phyloP scores from a whole-genome alignment of 768 basidiomycete genomes.

The Panaeolus papilionaceus region DNA sequence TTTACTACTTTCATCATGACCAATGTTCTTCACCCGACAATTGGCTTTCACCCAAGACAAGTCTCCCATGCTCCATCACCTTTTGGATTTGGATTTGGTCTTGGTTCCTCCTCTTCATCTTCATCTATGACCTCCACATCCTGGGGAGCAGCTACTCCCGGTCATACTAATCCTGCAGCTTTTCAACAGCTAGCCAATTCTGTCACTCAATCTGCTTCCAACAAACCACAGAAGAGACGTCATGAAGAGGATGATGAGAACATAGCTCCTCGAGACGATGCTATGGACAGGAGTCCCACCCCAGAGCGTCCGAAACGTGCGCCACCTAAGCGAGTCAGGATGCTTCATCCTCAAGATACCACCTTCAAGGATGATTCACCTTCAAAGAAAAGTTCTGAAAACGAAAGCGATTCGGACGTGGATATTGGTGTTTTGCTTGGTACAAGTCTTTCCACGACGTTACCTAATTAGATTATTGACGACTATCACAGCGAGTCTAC shows the following conservation, averaged over 20 bases:
- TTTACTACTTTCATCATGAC: conserved; percentile 57
- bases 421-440: conserved; percentile 84
- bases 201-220: conserved; percentile 45
- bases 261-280: conserved; percentile 55
- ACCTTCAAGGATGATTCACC: conserved; percentile 52
- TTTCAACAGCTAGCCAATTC: conserved; percentile 64
- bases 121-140: conserved; percentile 48
- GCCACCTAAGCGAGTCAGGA: conserved; percentile 69
- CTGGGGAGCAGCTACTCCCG: conserved; percentile 55
- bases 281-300: conserved; percentile 88
- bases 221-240: conserved; percentile 65
- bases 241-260: conserved; percentile 72
- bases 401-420: conserved; percentile 61
- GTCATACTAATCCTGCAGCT: conserved; percentile 55
- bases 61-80: conserved; percentile 66
- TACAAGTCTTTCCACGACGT: conserved; percentile 39
- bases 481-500: conserved; percentile 67
- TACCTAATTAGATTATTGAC: conserved; percentile 23
- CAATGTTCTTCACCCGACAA: conserved; percentile 70
- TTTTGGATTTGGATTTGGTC: conserved; percentile 77
- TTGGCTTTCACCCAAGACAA: conserved; percentile 67
- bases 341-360: conserved; percentile 39
- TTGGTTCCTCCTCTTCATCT: conserved; percentile 48
- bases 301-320: conserved; percentile 78
- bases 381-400: conserved; percentile 50